Percentiles rank a stretch among this genome's conserved stretches.
Evolutionary conservation across 2,329 filamentous ascomycete genomes (phyloP).

Genomic region (Colletotrichum magnum): DNA sequence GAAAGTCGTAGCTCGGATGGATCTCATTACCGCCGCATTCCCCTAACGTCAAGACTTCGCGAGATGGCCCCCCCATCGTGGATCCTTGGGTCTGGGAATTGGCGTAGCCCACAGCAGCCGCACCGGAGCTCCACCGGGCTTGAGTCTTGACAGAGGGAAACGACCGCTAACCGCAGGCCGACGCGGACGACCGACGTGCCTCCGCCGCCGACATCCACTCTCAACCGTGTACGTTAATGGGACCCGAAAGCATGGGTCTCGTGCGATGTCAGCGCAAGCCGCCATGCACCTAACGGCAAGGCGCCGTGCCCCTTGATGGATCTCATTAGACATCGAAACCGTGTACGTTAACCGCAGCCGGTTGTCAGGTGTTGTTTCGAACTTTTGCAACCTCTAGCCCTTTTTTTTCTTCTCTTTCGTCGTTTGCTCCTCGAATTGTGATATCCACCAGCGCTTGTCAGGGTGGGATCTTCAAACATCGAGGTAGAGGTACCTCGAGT

Average conservation of each 20-base stretch:
- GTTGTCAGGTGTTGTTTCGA: conserved; percentile 32
- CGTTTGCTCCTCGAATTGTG: conserved; percentile 24
- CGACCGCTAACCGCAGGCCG: conserved; percentile 40
- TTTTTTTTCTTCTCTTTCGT: conserved; percentile 26
- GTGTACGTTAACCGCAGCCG: conserved; percentile 42
- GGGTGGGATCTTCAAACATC: not conserved
- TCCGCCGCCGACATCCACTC: conserved; percentile 33
- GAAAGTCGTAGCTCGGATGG: conserved; percentile 34
- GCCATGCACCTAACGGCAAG: conserved; percentile 40
- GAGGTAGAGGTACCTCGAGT: conserved; percentile 35
- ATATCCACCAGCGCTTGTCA: conserved; percentile 31
- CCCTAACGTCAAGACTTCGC: conserved; percentile 42
- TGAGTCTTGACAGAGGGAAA: conserved; percentile 25
- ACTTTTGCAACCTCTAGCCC: conserved; percentile 18
- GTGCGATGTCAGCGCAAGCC: conserved; percentile 34
- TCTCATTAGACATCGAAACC: conserved; percentile 42
- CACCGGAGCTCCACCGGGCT: conserved; percentile 33
- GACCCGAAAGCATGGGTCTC: conserved; percentile 41
- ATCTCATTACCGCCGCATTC: conserved; percentile 38
- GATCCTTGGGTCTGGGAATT: not conserved
- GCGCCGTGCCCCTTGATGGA: conserved; percentile 41
- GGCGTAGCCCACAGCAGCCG: not conserved
- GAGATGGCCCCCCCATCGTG: conserved; percentile 34
- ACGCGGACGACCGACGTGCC: conserved; percentile 38
- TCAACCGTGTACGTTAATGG: conserved; percentile 42